Base-by-base conservation (phyloP, 768 basidiomycete species). In the Neoboletus magnificus region DNA sequence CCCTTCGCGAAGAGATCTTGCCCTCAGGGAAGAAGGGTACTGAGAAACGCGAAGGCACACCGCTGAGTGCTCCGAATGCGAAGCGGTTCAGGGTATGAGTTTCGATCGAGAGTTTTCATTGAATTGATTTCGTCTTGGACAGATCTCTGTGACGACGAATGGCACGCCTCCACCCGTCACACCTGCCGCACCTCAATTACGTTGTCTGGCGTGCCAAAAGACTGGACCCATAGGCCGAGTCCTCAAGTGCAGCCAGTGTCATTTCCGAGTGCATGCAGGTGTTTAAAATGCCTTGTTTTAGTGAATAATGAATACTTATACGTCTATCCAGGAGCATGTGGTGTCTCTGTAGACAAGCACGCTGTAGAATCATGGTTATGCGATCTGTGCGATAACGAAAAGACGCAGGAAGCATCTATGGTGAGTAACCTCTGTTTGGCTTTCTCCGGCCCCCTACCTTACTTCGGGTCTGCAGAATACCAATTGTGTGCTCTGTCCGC, bases 401-500 rank as follows among this genome's bases (percentile, higher is more conserved):
- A 89, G 68, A 80, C 81, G 0, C 75, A 86, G 49, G 93, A 95
- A 68, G 87, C 87, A 7, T 87, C 89, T n/a, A 70, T 93, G 63
- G 93, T 93, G 70, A 57, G 81, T 75, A 44, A 30, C 27, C 51
- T 25, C 15, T 15, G 33, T 39, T 23, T 25, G 18, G 5, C 0
- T 43, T 36, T 37, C 23, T 15, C 23, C 35, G 18, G 1, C 15
- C 20, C n/a, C 15, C 6, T 47, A 46, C 51, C 45, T 60, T 46
- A 48, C 59, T 13, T 55, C 18, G 18, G 5, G 23, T 30, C 33
- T 37, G 12, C 66, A 95, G 93, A 87, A 85, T 61, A 76, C 85
- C n/a, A 84, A 87, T 53, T 97, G 94, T 68, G 76, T 95, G 3
- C 77, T 97, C 18, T 97, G 94, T 69, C 91, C 93, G 9, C 80